Conservation (phyloP, 2,329 filamentous ascomycete genomes). For the Rhexocercosporidium sp. region DNA sequence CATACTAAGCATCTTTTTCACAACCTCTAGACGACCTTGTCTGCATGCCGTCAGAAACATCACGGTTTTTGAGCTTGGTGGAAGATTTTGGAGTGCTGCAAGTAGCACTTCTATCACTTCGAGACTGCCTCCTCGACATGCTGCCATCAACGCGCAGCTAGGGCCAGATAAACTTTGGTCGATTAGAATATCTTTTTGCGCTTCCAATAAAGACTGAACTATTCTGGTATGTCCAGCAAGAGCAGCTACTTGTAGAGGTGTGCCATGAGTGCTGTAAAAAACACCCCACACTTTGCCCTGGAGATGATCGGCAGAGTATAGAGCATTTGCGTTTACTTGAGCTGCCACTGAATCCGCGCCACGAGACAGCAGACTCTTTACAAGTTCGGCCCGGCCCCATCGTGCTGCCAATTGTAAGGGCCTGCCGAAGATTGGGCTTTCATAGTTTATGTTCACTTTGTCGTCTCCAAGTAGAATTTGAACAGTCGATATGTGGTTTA, state of each 20-base stretch:
- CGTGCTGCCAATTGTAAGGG: conserved; percentile 10
- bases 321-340: neutral
- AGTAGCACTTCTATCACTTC: neutral
- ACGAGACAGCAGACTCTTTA: neutral
- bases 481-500: neutral
- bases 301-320: neutral
- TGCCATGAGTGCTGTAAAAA: neutral
- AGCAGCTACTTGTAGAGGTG: neutral
- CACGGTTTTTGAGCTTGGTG: neutral
- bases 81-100: neutral
- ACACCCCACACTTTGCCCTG: neutral
- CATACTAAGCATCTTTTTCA: neutral
- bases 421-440: conserved; percentile 16
- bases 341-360: neutral
- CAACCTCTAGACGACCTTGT: neutral
- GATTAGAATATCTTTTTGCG: neutral
- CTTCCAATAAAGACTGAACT: neutral
- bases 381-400: conserved; percentile 7
- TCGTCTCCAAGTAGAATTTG: conserved; percentile 3
- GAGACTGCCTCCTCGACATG: neutral
- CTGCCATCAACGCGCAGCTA: neutral
- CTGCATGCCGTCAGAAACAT: neutral
- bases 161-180: neutral
- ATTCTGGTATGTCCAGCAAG: conserved; percentile 1
- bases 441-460: conserved; percentile 43